phyloP scores from a whole-genome alignment of 768 basidiomycete genomes.

The Mrakia frigida region DNA sequence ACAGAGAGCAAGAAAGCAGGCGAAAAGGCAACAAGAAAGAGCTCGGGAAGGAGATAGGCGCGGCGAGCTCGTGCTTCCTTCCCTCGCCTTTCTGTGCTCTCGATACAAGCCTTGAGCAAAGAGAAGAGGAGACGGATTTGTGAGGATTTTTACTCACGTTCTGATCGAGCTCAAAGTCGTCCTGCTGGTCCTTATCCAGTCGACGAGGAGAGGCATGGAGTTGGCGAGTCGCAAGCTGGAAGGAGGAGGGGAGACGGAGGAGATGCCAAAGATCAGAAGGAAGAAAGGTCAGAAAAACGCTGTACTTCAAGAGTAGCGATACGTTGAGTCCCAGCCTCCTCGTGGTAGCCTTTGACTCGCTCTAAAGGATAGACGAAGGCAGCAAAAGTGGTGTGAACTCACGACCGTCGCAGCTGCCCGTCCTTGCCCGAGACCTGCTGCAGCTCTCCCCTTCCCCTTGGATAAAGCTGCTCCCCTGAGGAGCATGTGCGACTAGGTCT shows the following conservation, averaged over 20 bases:
- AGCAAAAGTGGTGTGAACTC: background rate
- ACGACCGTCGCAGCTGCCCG: background rate
- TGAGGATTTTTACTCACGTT: background rate
- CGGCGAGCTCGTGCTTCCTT: background rate
- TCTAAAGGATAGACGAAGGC: background rate
- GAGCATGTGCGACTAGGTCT: background rate
- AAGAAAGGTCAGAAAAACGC: no score
- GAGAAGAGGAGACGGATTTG: background rate
- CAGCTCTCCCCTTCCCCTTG: constrained; percentile 7
- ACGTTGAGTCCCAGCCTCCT: background rate
- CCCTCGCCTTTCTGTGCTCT: no score
- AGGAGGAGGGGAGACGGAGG: background rate
- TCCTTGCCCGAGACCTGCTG: background rate
- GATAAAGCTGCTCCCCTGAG: constrained; percentile 3
- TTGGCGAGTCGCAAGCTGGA: background rate
- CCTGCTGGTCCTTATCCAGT: background rate
- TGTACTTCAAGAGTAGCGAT: background rate
- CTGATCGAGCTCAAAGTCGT: constrained; percentile 5
- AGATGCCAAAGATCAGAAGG: background rate
- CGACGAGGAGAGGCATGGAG: background rate
- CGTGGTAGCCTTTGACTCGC: background rate
- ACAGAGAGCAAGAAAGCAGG: background rate
- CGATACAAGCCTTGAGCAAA: background rate
- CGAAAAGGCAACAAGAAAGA: background rate
- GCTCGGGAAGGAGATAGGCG: background rate